Conservation (phyloP, 2,329 filamentous ascomycete genomes). For the Colletotrichum sp. region DNA sequence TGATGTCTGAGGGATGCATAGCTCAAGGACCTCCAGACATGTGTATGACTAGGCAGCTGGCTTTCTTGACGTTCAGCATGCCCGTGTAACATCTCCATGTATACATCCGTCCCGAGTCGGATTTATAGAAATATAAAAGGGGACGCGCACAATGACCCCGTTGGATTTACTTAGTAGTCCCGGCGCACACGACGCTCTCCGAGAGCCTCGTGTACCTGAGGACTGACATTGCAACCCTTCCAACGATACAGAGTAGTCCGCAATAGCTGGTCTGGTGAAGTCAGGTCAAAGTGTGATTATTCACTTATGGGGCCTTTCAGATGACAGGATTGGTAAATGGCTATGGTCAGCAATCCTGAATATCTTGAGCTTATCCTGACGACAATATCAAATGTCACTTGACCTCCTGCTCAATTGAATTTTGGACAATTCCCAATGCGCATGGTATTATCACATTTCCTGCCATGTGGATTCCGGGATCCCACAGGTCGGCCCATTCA, state of each 20-base stretch:
- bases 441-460: not conserved
- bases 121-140: constrained; percentile 10
- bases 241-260: not conserved
- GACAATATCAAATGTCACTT: not conserved
- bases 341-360: not conserved
- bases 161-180: not conserved
- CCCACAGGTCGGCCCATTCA: not conserved
- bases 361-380: not conserved
- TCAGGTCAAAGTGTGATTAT: not conserved
- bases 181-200: not conserved
- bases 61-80: not conserved
- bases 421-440: not conserved
- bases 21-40: not conserved
- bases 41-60: constrained; percentile 17
- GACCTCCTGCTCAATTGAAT: not conserved
- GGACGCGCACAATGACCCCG: not conserved
- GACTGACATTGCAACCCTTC: not conserved
- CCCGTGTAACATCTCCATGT: constrained; percentile 22
- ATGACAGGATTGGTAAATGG: not conserved
- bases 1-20: not conserved
- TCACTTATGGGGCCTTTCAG: not conserved
- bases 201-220: not conserved
- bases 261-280: not conserved
- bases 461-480: not conserved
- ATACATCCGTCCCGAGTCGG: constrained; percentile 8